Evolutionary conservation across 2,329 filamentous ascomycete genomes (phyloP), one percentile per base, ranked within the genome.

Genomic region (Fusarium buxicola): DNA sequence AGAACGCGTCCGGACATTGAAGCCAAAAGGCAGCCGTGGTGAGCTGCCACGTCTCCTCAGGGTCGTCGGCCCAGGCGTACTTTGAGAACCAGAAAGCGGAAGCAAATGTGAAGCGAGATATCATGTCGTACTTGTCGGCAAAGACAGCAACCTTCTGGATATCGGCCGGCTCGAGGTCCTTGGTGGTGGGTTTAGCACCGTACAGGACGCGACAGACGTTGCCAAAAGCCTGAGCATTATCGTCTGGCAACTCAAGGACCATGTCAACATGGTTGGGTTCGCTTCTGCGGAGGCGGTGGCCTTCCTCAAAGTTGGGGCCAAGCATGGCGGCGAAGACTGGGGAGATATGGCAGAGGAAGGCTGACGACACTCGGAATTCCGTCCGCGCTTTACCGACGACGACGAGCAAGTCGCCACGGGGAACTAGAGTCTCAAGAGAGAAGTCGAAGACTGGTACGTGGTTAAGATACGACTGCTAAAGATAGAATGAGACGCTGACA

Each of bases 281-380:
- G 2, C n/a, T 25, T 3, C 5, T 45, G 15, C 39, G 44, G 9
- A 63, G 21, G 5, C 39, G 36, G 3, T 60, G 40, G 2, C 59
- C 59, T 25, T 63, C 54, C 24, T 43, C 48, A 4, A 63, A 63
- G 15, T 54, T 30, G 1, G 55, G 48, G 1, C 52, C 50, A 8
- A 66, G 55, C 59, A 66, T 66, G 1, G 50, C 63, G 1, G 36
- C 15, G 3, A 66, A 61, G 1, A 64, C 52, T 0, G 52, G 59
- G 12, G 63, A 66, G 9, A 61, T 55, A 2, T 57, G 38, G 28
- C 50, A 64, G 2, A 76, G 43, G 9, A 72, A 60, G 28, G 52
- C 41, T 1, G 65, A 71, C 12, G 60, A 40, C 4, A 71, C 48
- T 8, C 31, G 47, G 1, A 66, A 21, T 21, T 21, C 35, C 56